phyloP scores from a whole-genome alignment of 1,139 yeast genomes.

The Taiozyma onychis region DNA sequence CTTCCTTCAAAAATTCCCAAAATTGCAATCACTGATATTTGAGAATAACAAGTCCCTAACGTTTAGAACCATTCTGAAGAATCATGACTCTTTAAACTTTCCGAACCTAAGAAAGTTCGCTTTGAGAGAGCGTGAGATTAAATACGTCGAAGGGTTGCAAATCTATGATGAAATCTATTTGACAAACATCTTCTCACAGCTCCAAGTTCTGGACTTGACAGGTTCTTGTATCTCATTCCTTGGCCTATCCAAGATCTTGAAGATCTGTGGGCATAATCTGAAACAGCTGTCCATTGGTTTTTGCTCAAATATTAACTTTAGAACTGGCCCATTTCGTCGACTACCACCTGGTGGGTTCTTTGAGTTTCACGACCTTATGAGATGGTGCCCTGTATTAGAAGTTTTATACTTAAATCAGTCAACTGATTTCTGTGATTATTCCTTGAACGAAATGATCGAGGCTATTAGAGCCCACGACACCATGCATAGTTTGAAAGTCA shows the following conservation, averaged over 20 bases:
- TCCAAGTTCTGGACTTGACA: conserved; percentile 16
- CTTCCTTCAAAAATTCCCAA: conserved; percentile 17
- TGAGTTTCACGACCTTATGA: conserved; percentile 15
- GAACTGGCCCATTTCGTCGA: conserved; percentile 10
- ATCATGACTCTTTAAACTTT: conserved; percentile 13
- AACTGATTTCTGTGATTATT: conserved; percentile 18
- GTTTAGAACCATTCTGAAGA: conserved; percentile 11
- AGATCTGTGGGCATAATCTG: conserved; percentile 10
- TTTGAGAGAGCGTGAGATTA: conserved; percentile 15
- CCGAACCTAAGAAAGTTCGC: conserved; percentile 11
- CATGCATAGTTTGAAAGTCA: conserved; percentile 5
- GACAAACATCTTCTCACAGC: conserved; percentile 9
- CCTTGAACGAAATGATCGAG: conserved; percentile 11
- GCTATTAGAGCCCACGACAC: conserved; percentile 7
- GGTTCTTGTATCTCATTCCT: conserved; percentile 20
- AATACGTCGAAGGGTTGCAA: conserved; percentile 12
- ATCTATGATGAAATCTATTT: conserved; percentile 11
- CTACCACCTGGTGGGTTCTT: conserved; percentile 12
- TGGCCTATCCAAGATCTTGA: conserved; percentile 15
- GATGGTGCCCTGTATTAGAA: conserved; percentile 12
- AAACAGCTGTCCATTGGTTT: conserved; percentile 17
- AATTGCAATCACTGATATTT: conserved; percentile 12
- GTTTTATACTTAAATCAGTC: conserved; percentile 19
- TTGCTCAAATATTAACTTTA: conserved; percentile 19
- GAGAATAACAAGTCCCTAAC: conserved; percentile 18